Evolutionary conservation across 208 protist genomes (phyloP).

Genomic region (Crithidia bombi): DNA sequence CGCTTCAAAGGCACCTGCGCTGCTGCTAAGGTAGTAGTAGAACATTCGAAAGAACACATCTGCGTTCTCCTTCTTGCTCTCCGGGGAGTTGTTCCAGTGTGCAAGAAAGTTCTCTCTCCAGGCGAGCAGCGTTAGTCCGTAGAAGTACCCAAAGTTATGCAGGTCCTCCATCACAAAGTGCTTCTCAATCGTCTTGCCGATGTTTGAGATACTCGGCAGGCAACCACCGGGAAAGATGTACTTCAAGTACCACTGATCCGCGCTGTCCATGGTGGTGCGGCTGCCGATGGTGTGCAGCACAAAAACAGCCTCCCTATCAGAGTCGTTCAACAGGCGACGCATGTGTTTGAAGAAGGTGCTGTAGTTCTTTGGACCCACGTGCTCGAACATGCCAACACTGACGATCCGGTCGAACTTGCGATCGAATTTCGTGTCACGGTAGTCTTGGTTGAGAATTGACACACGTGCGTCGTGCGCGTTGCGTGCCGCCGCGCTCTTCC

Average conservation of each 20-base stretch:
- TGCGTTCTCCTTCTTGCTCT: conserved; percentile 14
- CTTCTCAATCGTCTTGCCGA: conserved; percentile 48
- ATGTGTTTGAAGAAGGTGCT: conserved; percentile 69
- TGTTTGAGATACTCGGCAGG: conserved; percentile 47
- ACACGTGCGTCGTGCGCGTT: conserved; percentile 39
- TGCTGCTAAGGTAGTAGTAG: conserved; percentile 74
- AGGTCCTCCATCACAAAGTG: conserved; percentile 66
- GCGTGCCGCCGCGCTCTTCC: conserved; percentile 35
- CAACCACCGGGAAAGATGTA: conserved; percentile 88
- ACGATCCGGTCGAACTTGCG: conserved; percentile 75
- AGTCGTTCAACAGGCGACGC: conserved; percentile 54
- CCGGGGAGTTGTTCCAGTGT: conserved; percentile 35
- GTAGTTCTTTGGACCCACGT: conserved; percentile 86
- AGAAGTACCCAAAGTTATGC: conserved; percentile 73
- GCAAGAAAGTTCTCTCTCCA: conserved; percentile 58
- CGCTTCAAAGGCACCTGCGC: conserved; percentile 51
- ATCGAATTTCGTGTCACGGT: conserved; percentile 61
- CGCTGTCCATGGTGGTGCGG: conserved; percentile 65
- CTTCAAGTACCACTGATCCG: conserved; percentile 78
- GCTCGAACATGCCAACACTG: conserved; percentile 88
- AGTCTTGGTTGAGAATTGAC: conserved; percentile 69
- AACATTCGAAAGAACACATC: conserved; percentile 68
- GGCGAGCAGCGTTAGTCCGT: conserved; percentile 52
- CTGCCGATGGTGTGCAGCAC: conserved; percentile 78
- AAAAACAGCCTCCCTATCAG: conserved; percentile 59